Conservation (phyloP, 225 moss, liverwort and hornwort genomes). For the Physcomitrellopsis africana region DNA sequence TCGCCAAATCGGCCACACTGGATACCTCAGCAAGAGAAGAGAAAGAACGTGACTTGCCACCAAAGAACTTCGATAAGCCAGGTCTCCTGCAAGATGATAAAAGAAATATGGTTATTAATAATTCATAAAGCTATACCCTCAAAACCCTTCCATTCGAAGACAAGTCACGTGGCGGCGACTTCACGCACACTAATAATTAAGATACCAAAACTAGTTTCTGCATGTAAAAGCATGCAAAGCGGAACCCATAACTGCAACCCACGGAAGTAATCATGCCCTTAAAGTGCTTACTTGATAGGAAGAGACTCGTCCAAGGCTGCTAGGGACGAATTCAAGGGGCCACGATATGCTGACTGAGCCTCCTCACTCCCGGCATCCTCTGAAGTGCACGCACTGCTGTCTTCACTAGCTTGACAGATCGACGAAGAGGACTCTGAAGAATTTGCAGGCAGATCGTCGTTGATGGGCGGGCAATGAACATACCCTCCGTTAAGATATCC, state of each 20-base stretch:
- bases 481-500: conserved; percentile 21
- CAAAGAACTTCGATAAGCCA: conserved; percentile 81
- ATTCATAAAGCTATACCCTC: no score
- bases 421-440: conserved; percentile 81
- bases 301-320: conserved; percentile 69
- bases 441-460: conserved; percentile 31
- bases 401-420: conserved; percentile 78
- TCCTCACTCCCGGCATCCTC: conserved; percentile 68
- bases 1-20: conserved; percentile 67
- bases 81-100: conserved; percentile 56
- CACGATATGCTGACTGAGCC: conserved; percentile 75
- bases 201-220: no score
- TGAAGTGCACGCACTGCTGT: conserved; percentile 69
- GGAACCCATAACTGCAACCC: no score
- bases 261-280: not conserved
- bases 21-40: conserved; percentile 70
- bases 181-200: no score
- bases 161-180: no score
- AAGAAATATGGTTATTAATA: conserved; percentile 16
- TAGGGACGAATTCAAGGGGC: conserved; percentile 64
- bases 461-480: conserved; percentile 35
- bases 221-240: no score
- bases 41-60: conserved; percentile 86
- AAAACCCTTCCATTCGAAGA: no score
- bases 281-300: conserved; percentile 75